Percentiles rank a stretch among this genome's conserved stretches.
Conservation (phyloP, 78 protist species). For the Cavenderia fasciculata region DNA sequence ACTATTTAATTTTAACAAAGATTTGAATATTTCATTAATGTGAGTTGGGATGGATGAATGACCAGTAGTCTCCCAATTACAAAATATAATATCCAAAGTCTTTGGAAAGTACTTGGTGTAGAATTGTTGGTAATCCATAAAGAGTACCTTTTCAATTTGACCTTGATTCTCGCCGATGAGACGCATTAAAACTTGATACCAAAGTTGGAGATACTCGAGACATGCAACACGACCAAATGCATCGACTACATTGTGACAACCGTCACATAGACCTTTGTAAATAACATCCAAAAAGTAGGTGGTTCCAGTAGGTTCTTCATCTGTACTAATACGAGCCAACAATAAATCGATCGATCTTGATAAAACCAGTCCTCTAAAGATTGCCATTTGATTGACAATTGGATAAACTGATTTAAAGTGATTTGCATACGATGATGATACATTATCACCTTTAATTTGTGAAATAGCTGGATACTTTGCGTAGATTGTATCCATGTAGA, state of each 20-base stretch:
- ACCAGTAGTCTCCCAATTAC: slow-evolving; percentile 59
- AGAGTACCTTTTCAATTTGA: background rate
- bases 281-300: slow-evolving; percentile 30
- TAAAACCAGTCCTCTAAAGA: slow-evolving; percentile 52
- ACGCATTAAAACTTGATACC: background rate
- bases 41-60: slow-evolving; percentile 10
- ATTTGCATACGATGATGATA: background rate
- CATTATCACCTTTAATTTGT: background rate
- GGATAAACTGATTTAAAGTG: slow-evolving; percentile 28
- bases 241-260: slow-evolving; percentile 22
- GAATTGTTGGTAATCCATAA: slow-evolving; percentile 12
- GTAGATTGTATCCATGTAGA: background rate
- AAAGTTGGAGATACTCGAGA: slow-evolving; percentile 26
- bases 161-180: background rate
- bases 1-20: slow-evolving; percentile 12
- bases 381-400: slow-evolving; percentile 10
- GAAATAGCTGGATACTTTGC: too few relatives aligned
- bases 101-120: background rate
- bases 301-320: background rate
- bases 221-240: slow-evolving; percentile 38
- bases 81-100: slow-evolving; percentile 40
- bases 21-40: slow-evolving; percentile 31
- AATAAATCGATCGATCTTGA: background rate
- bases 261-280: background rate
- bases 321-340: background rate